Evolutionary conservation across 208 protist species (phyloP).

Genomic region (Acanthamoeba healyi): DNA sequence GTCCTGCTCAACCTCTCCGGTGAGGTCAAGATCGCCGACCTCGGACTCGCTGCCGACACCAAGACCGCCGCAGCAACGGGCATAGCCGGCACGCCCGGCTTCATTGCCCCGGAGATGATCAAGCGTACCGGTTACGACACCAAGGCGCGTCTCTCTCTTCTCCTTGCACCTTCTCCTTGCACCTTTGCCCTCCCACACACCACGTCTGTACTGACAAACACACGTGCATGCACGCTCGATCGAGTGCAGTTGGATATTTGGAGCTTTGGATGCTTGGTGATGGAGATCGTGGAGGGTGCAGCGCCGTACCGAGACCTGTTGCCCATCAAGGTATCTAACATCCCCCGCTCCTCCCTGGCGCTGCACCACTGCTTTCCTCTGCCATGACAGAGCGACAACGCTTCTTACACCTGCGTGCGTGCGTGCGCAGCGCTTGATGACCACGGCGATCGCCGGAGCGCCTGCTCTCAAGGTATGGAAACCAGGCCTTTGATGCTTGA

Average conservation of each 20-base stretch:
- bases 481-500: too few relatives aligned
- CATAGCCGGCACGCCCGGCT: constrained; percentile 35
- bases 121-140: constrained; percentile 63
- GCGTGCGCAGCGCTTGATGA: background rate
- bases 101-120: constrained; percentile 73
- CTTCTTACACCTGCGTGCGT: too few relatives aligned
- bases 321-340: constrained; percentile 11
- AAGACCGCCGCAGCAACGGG: background rate
- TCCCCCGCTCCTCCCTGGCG: background rate
- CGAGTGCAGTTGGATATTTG: constrained; percentile 45
- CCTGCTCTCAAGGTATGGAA: background rate
- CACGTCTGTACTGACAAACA: too few relatives aligned
- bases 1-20: constrained; percentile 62
- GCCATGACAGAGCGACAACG: too few relatives aligned
- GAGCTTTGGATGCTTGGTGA: constrained; percentile 63
- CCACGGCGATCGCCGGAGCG: background rate
- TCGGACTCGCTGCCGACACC: background rate
- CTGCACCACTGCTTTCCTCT: too few relatives aligned
- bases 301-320: background rate
- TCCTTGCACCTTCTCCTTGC: background rate
- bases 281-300: constrained; percentile 15
- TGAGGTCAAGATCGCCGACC: constrained; percentile 65
- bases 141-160: background rate
- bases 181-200: background rate
- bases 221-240: too few relatives aligned